A percentile compares a stretch with the other conserved stretches of the same genome.
Conservation (phyloP, 2,329 filamentous ascomycete genomes). For the Trichophyton equinum region DNA sequence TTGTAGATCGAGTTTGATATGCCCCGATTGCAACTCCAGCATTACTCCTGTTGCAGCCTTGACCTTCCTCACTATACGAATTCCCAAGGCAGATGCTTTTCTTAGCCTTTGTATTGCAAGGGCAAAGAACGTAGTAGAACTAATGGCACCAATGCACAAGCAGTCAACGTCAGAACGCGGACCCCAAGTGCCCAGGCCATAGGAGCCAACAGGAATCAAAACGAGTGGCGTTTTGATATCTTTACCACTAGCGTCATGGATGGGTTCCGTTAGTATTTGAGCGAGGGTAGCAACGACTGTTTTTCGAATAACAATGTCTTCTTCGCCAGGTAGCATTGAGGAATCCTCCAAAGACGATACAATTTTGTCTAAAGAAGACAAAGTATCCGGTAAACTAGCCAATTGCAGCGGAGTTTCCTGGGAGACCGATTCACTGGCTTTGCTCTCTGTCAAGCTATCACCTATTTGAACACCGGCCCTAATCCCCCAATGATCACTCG, state of each 20-base stretch:
- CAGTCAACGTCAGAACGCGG: conserved; percentile 51
- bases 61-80: conserved; percentile 46
- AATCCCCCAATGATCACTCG: conserved; percentile 25
- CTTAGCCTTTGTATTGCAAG: conserved; percentile 45
- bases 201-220: conserved; percentile 53
- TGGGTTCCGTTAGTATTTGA: conserved; percentile 15
- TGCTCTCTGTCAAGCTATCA: neutral
- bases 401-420: neutral
- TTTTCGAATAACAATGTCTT: conserved; percentile 5
- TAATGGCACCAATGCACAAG: conserved; percentile 51
- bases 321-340: conserved; percentile 6
- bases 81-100: conserved; percentile 31
- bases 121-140: conserved; percentile 48
- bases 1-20: conserved; percentile 51
- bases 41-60: conserved; percentile 49
- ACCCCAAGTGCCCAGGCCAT: conserved; percentile 51
- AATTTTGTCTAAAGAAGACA: neutral
- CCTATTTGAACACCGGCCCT: conserved; percentile 4
- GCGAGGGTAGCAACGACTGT: conserved; percentile 8
- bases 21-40: conserved; percentile 49
- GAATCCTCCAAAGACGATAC: conserved; percentile 2
- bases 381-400: neutral
- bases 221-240: conserved; percentile 30
- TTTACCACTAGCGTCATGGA: conserved; percentile 13
- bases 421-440: neutral